These are phyloP conservation scores for Penicillium sp. DNA, from an alignment of 2,329 filamentous ascomycete genomes.

Conservation along the genomic window DNA sequence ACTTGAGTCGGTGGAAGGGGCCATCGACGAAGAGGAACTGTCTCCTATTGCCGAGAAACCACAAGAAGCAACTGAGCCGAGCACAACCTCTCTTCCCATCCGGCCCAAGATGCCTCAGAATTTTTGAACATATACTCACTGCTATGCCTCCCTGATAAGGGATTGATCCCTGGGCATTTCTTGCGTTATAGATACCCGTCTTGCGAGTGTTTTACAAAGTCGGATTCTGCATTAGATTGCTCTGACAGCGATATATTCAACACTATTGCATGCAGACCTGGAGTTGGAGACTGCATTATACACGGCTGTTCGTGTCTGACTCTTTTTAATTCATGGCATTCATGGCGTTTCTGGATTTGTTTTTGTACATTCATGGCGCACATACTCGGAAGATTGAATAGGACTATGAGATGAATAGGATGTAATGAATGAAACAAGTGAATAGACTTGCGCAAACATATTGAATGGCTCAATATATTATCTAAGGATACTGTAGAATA, in stretches of 20 bases:
- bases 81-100: constrained; percentile 21
- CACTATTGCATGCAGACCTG: constrained; percentile 23
- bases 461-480: background rate
- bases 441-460: background rate
- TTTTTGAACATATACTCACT: constrained; percentile 13
- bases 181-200: constrained; percentile 13
- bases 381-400: constrained; percentile 4
- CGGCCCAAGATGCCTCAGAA: constrained; percentile 19
- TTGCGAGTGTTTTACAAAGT: constrained; percentile 11
- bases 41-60: constrained; percentile 7
- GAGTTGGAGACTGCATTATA: constrained; percentile 20
- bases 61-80: constrained; percentile 5
- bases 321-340: constrained; percentile 8
- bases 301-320: constrained; percentile 4
- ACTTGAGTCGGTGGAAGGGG: constrained; percentile 38
- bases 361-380: constrained; percentile 10
- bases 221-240: constrained; percentile 16
- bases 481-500: background rate
- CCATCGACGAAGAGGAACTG: constrained; percentile 28
- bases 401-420: background rate
- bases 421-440: constrained; percentile 1
- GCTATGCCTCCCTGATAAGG: constrained; percentile 2
- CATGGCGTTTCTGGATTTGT: constrained; percentile 10
- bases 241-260: constrained; percentile 20
- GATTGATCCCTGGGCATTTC: constrained; percentile 1